Conservation (phyloP, 257 asterid genomes). For the Hygrophila difformis region DNA sequence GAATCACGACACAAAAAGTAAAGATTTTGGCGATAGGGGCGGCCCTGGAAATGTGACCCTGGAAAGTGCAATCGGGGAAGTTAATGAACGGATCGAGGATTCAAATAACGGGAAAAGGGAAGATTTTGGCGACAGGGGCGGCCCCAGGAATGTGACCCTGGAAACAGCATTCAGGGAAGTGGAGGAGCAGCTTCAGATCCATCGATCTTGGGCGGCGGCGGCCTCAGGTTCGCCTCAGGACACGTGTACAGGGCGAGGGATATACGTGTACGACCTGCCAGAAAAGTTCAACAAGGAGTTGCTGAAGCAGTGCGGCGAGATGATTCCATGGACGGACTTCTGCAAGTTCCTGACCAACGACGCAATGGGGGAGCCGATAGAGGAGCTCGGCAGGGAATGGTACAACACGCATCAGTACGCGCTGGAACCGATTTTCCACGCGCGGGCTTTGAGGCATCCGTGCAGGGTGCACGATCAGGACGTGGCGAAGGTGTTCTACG, state of each 20-base stretch:
- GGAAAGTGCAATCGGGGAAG: too few species aligned
- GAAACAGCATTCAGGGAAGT: constrained; percentile 26
- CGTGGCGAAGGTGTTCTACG: constrained; percentile 51
- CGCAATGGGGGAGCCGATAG: constrained; percentile 44
- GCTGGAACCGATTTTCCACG: constrained; percentile 59
- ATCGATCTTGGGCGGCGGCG: constrained; percentile 52
- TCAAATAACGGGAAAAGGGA: too few species aligned
- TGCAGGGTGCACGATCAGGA: constrained; percentile 43
- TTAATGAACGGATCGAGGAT: too few species aligned
- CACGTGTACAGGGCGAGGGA: constrained; percentile 46
- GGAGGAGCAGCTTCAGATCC: constrained; percentile 35
- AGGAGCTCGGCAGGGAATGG: constrained; percentile 45
- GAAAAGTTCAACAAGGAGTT: constrained; percentile 61
- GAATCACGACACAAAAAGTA: not conserved
- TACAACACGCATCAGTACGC: constrained; percentile 61
- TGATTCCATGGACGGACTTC: constrained; percentile 50
- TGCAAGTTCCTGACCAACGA: constrained; percentile 40
- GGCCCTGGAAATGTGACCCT: constrained; percentile 17
- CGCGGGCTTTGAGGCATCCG: constrained; percentile 46
- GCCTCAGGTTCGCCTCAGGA: constrained; percentile 12
- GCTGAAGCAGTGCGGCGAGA: constrained; percentile 32
- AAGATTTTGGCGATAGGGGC: not conserved
- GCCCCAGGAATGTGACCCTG: constrained; percentile 21
- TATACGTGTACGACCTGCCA: constrained; percentile 59
- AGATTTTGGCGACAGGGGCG: too few species aligned